Evolutionary conservation across 2,329 filamentous ascomycete genomes (phyloP).

Genomic region (Cladosporium sp.): DNA sequence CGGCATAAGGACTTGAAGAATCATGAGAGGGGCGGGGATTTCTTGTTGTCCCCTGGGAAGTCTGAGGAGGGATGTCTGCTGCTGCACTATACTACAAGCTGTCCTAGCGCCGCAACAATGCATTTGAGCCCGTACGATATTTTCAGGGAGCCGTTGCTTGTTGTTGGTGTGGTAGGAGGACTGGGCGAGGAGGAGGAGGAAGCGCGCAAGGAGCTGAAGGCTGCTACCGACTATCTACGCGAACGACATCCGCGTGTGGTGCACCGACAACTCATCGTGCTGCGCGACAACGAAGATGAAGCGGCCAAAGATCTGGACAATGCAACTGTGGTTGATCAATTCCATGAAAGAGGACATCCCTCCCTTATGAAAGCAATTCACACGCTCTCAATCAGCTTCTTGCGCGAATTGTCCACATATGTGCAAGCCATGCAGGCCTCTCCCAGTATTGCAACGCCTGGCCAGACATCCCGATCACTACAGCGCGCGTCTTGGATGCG

Average conservation of each 20-base stretch:
- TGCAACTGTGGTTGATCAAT: constrained; percentile 23
- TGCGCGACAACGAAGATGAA: constrained; percentile 25
- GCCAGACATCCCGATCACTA: constrained; percentile 45
- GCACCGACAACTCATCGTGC: constrained; percentile 35
- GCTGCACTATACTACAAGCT: constrained; percentile 81
- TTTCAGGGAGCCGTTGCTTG: constrained; percentile 78
- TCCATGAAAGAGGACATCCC: constrained; percentile 24
- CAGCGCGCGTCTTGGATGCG: constrained; percentile 37
- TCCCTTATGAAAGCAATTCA: constrained; percentile 50
- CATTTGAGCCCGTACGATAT: constrained; percentile 86
- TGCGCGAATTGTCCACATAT: constrained; percentile 51
- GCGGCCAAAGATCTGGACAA: constrained; percentile 21
- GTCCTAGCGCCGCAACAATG: constrained; percentile 76
- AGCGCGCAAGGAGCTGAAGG: constrained; percentile 33
- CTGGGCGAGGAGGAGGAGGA: constrained; percentile 59
- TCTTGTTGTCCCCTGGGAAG: constrained; percentile 72
- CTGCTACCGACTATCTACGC: constrained; percentile 34
- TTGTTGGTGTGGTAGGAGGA: constrained; percentile 76
- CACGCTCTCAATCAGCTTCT: constrained; percentile 47
- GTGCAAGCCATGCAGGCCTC: constrained; percentile 52
- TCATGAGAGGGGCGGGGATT: constrained; percentile 21
- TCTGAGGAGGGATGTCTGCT: constrained; percentile 85
- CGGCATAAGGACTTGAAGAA: constrained; percentile 21
- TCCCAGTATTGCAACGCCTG: constrained; percentile 76
- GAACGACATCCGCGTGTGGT: constrained; percentile 38